Evolutionary conservation across 768 basidiomycete genomes (phyloP), one percentile per base, ranked within the genome.

Genomic region (Rhizopogon roseolus): DNA sequence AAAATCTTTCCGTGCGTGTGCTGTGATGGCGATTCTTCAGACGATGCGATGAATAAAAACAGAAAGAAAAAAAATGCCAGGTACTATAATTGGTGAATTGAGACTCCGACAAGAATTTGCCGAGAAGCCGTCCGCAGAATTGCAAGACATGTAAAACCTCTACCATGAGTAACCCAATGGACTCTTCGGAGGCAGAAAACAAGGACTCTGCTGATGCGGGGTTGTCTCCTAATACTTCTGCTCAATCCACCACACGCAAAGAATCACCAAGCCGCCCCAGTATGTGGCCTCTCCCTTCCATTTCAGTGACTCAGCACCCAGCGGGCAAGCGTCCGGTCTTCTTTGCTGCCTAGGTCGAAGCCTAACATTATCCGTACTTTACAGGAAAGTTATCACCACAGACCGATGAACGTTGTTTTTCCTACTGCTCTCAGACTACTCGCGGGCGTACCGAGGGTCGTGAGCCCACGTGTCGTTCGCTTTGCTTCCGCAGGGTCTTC

Each of bases 21-120:
- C 88, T 90, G 88, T 83, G 88, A 90, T 71, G 71, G 82, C 88
- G 87, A 82, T 88, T 82, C 87, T 88, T 88, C 81, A 69, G 71
- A 76, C 85, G 80, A 79, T 83, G 77, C 64, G 62, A 66, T 57
- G 50, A 59, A 60, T 60, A 48, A 55, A 39, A 22, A 22, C 22
- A 22, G 22, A 22, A 22, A n/a, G n/a, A 22, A 22, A 22, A 22
- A 22, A 22, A 3, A 1, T 22, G 22, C 22, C 22, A 22, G 22
- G 22, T 22, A 22, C 56, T 57, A 69, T 67, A 70, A 65, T 4
- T 39, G 49, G 54, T 60, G 45, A 40, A 22, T 38, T 36, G 7
- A 17, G 36, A 36, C 41, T 62, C 50, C 29, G 3, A 60, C 29
- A 60, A 41, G 53, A 10, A 38, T 39, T 25, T 11, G 40, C 52